A percentile compares a stretch with the other conserved stretches of the same genome.
Evolutionary conservation across 495 filamentous ascomycete genomes (phyloP).

Genomic region (Aspergillus cristatus): DNA sequence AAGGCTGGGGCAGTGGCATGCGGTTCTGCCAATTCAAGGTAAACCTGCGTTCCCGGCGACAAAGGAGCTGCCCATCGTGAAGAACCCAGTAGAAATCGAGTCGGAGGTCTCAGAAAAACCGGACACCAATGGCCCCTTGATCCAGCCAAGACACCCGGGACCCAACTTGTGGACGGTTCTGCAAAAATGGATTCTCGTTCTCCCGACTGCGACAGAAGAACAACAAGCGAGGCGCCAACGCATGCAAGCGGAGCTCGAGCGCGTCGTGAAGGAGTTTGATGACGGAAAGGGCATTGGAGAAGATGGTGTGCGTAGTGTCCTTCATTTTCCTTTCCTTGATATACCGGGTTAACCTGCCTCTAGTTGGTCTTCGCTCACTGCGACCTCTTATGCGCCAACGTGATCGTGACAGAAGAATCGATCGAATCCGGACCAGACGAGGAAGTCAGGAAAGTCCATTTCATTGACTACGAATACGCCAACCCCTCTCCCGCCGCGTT

Average conservation of each 20-base stretch:
- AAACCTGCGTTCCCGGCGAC: slow-evolving; percentile 4
- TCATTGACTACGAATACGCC: slow-evolving; percentile 98
- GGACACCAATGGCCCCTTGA: slow-evolving; percentile 37
- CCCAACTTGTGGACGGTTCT: slow-evolving; percentile 89
- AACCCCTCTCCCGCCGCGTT: slow-evolving; percentile 94
- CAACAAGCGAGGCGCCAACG: slow-evolving; percentile 54
- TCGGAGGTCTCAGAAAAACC: slow-evolving; percentile 13
- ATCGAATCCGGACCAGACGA: slow-evolving; percentile 23
- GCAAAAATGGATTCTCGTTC: slow-evolving; percentile 87
- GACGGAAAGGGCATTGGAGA: slow-evolving; percentile 63
- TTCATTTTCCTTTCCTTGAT: slow-evolving; percentile 1
- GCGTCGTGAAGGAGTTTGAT: slow-evolving; percentile 58
- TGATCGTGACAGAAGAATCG: slow-evolving; percentile 54
- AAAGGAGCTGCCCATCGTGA: slow-evolving; percentile 6
- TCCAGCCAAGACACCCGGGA: slow-evolving; percentile 51
- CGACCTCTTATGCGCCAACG: slow-evolving; percentile 89
- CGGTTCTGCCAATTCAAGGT: slow-evolving; percentile 44
- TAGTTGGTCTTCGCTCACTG: slow-evolving; percentile 91
- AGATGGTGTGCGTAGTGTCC: slow-evolving; percentile 51
- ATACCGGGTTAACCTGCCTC: slow-evolving; percentile 9
- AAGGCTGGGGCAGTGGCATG: slow-evolving; percentile 88
- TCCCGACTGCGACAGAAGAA: slow-evolving; percentile 60
- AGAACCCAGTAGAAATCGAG: slow-evolving; percentile 21
- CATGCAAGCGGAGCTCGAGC: slow-evolving; percentile 67
- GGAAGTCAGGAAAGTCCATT: slow-evolving; percentile 51